Percentiles rank a stretch among this genome's conserved stretches.
Conservation (phyloP, 208 protist species). For the Leptomonas seymouri region DNA sequence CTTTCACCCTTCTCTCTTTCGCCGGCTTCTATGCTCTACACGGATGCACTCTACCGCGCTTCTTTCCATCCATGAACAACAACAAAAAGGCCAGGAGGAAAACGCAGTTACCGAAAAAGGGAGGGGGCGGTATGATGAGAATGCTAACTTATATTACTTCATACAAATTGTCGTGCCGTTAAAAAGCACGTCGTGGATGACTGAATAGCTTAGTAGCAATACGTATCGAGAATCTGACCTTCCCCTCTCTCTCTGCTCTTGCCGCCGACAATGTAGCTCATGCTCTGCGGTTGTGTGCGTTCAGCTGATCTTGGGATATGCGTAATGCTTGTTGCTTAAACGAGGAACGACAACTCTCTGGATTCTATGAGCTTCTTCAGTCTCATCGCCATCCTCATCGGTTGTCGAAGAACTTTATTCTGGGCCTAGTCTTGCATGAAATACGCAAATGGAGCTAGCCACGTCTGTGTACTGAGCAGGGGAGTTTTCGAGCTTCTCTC, state of each 20-base stretch:
- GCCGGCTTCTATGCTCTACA: not conserved
- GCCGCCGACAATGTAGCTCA: not conserved
- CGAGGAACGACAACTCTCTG: conserved; percentile 45
- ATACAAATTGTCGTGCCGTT: not conserved
- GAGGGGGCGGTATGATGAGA: conserved; percentile 11
- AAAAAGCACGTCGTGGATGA: conserved; percentile 2
- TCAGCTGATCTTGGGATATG: too few relatives aligned
- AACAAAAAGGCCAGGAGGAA: too few relatives aligned
- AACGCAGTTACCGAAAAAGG: not conserved
- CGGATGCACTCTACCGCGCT: too few relatives aligned
- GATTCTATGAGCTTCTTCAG: conserved; percentile 29
- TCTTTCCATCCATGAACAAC: too few relatives aligned
- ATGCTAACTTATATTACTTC: conserved; percentile 8
- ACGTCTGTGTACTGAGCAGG: conserved; percentile 37
- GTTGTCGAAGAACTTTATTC: conserved; percentile 39
- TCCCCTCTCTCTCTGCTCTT: not conserved
- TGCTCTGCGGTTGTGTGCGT: not conserved
- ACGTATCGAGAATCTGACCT: conserved; percentile 64
- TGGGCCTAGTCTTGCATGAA: not conserved
- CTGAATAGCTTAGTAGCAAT: conserved; percentile 42
- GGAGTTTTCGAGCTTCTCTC: not conserved
- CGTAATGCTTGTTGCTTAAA: not conserved
- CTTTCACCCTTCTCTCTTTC: conserved; percentile 1
- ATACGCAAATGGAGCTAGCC: conserved; percentile 18
- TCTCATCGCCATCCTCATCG: conserved; percentile 44